phyloP scores from a whole-genome alignment of 805 yeast genomes.

The Lachancea nothofagi region DNA sequence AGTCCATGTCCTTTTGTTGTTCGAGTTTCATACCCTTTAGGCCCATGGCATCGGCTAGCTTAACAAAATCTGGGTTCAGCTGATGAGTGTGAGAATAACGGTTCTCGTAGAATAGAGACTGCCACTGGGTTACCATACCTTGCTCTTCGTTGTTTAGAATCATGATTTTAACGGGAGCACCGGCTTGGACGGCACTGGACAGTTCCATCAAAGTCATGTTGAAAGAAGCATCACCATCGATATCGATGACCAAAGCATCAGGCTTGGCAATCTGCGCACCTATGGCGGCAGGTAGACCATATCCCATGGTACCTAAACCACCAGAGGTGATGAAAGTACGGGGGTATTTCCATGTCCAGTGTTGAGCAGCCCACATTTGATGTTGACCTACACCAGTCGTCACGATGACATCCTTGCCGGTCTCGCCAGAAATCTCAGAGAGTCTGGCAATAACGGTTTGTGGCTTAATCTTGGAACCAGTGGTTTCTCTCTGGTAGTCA shows the following conservation, averaged over 20 bases:
- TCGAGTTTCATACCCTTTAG: conserved; percentile 71
- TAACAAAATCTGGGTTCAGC: conserved; percentile 86
- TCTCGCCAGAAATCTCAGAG: conserved; percentile 56
- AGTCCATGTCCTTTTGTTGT: conserved; percentile 59
- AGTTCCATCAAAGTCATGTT: conserved; percentile 94
- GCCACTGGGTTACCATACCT: conserved; percentile 99
- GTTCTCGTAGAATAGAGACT: conserved; percentile 92
- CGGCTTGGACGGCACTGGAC: conserved; percentile 90
- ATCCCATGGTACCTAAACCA: conserved; percentile 99
- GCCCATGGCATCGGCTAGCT: conserved; percentile 92
- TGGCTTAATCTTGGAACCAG: conserved; percentile 79
- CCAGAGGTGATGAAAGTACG: conserved; percentile 96
- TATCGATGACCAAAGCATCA: conserved; percentile 89
- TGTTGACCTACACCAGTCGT: conserved; percentile 99
- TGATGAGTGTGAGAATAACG: conserved; percentile 98
- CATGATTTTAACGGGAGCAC: conserved; percentile 82
- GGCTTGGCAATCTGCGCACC: conserved; percentile 98
- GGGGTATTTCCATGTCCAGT: conserved; percentile 89
- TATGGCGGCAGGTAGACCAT: conserved; percentile 94
- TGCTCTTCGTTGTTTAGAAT: conserved; percentile 96
- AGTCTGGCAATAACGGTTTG: conserved; percentile 84
- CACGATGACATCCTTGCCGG: conserved; percentile 68
- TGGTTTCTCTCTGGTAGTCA: conserved; percentile 72
- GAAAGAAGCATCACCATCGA: conserved; percentile 99
- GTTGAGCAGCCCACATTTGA: conserved; percentile 99